Evolutionary conservation across 2,329 filamentous ascomycete species (phyloP), one percentile per base, ranked within the genome.

Genomic region (Lecanicillium sp.): DNA sequence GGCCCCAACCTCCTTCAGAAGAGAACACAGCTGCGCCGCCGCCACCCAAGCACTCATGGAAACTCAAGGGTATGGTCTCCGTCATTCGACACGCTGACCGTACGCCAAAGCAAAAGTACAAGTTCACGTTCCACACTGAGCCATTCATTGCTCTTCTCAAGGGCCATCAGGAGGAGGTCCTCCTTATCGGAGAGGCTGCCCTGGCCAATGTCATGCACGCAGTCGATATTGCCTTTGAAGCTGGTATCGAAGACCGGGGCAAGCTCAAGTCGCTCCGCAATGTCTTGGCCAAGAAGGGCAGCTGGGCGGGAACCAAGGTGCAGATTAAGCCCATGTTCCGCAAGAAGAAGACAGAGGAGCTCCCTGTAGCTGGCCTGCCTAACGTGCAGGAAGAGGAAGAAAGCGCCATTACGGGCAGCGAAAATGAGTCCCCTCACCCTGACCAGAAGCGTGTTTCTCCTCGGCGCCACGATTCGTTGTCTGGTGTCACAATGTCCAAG

Each of bases 311-410:
- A 1, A 98, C 92, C 2, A 98, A 98, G 60, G 88, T 98, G 3
- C 92, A 98, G 61, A 97, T 98, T 58, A 98, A 98, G 61, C 92
- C 92, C 9, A 95, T 98, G 88, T 98, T 98, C 61, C 81, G 89
- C 37, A 95, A 90, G 65, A 81, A 87, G 53, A 87, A 80, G 53
- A 75, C 79, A 3, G 77, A 84, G 36, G 77, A 81, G 46, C 57
- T 66, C 42, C 36, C 55, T 4, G 56, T 62, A 10, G 56, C 62
- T 11, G 66, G 68, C 43, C 47, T 60, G 22, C 47, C 55, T 5
- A 45, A 45, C 12, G 15, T 49, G 5, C 54, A 62, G 11, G 58
- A 62, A 35, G 46, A 51, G 32, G 44, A 50, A 30, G 51, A 55
- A 34, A 44, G 46, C 2, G 39, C 52, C 6, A 43, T 49, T 6